phyloP scores from a whole-genome alignment of 1,139 yeast species.

The Taphrina communis region DNA sequence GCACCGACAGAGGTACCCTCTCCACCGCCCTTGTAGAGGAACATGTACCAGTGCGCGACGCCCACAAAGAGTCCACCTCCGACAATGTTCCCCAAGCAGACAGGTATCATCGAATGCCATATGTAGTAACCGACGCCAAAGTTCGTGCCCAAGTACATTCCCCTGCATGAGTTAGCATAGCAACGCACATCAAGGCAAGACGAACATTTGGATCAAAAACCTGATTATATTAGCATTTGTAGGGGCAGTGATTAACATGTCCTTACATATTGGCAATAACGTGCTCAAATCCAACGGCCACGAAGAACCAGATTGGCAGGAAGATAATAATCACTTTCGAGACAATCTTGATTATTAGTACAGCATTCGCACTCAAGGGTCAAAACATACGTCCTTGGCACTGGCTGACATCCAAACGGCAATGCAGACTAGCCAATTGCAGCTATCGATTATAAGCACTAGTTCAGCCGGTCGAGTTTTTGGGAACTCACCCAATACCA shows the following conservation, averaged over 20 bases:
- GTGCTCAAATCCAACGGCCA: constrained; percentile 74
- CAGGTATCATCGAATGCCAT: constrained; percentile 61
- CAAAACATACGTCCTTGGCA: constrained; percentile 63
- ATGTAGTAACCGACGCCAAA: constrained; percentile 66
- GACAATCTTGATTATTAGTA: constrained; percentile 54
- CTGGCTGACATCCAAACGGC: constrained; percentile 77
- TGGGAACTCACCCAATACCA: constrained; percentile 54
- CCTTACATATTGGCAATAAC: constrained; percentile 66
- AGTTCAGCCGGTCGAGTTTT: background rate
- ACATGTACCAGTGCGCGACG: constrained; percentile 45
- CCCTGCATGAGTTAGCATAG: constrained; percentile 5
- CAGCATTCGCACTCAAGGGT: background rate
- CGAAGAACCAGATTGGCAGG: constrained; percentile 75
- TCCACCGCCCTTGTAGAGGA: constrained; percentile 35
- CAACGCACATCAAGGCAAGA: background rate
- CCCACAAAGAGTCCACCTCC: constrained; percentile 46
- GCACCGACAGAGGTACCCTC: constrained; percentile 32
- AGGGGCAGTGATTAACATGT: background rate
- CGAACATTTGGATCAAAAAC: constrained; percentile 16
- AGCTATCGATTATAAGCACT: constrained; percentile 54
- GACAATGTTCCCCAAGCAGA: constrained; percentile 45
- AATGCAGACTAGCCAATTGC: constrained; percentile 74
- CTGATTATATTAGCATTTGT: background rate
- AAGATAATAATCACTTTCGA: constrained; percentile 70
- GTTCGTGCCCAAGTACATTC: constrained; percentile 60